These are phyloP conservation scores for Vanrija sp. DNA, from an alignment of 1,284 basidiomycete genomes.

Conservation along the genomic window DNA sequence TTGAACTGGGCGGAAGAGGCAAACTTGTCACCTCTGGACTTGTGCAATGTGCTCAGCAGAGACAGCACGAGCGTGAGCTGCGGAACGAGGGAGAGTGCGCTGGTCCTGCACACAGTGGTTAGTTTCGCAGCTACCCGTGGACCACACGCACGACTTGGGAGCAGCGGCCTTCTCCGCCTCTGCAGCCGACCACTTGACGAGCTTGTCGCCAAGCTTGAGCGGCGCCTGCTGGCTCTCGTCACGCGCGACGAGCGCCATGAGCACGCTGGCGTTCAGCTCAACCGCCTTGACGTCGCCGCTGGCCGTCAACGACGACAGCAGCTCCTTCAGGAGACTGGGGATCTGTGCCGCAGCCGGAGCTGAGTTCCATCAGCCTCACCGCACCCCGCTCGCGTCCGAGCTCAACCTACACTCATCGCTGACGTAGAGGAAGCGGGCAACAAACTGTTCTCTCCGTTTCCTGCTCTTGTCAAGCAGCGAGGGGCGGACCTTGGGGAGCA, in stretches of 20 bases:
- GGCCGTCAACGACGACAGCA: constrained; percentile 24
- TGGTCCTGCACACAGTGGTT: constrained; percentile 12
- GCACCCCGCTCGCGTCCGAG: background rate
- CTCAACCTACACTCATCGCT: constrained; percentile 31
- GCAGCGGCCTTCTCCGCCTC: constrained; percentile 36
- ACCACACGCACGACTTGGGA: constrained; percentile 8
- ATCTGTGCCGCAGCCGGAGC: constrained; percentile 7
- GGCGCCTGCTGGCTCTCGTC: constrained; percentile 29
- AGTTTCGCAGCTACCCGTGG: background rate
- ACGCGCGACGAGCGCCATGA: constrained; percentile 31
- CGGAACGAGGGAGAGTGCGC: constrained; percentile 30
- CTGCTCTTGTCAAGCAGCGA: constrained; percentile 31
- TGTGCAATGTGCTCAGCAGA: constrained; percentile 29
- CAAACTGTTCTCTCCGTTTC: constrained; percentile 37
- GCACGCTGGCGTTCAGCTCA: constrained; percentile 29
- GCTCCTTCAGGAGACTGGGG: constrained; percentile 6
- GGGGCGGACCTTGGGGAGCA: constrained; percentile 27
- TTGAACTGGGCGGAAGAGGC: constrained; percentile 27
- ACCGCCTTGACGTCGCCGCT: constrained; percentile 26
- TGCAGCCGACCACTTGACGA: constrained; percentile 38
- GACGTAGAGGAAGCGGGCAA: constrained; percentile 35
- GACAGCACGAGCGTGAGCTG: constrained; percentile 33
- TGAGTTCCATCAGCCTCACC: background rate
- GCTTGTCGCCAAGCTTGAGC: constrained; percentile 42
- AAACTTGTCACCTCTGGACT: constrained; percentile 24